These are phyloP conservation scores for Geosiphon pyriformis DNA, from an alignment of 192 early-diverging fungal species.

Conservation along the genomic window DNA sequence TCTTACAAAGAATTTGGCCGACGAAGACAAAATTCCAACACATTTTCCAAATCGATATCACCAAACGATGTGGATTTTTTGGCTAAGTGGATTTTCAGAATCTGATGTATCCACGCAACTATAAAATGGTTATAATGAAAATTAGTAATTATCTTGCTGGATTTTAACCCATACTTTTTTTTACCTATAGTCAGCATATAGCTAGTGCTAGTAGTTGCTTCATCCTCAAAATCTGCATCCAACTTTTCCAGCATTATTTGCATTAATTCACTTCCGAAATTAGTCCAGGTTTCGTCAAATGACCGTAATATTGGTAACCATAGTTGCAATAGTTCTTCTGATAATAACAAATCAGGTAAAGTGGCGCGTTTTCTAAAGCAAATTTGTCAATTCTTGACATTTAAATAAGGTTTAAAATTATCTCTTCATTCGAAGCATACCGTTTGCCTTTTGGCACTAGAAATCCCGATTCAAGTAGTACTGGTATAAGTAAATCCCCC, in stretches of 20 bases:
- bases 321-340: slow-evolving; percentile 31
- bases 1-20: slow-evolving; percentile 50
- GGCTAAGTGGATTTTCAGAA: slow-evolving; percentile 34
- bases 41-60: slow-evolving; percentile 38
- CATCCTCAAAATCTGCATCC: slow-evolving; percentile 14
- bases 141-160: no score
- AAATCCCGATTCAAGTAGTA: slow-evolving; percentile 49
- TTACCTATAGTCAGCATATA: slow-evolving; percentile 47
- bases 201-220: slow-evolving; percentile 32
- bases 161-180: no score
- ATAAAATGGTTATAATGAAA: no score
- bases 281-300: slow-evolving; percentile 34
- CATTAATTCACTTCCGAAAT: slow-evolving; percentile 30
- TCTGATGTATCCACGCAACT: slow-evolving; percentile 53
- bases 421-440: no score
- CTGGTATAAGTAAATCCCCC: slow-evolving; percentile 41
- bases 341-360: slow-evolving; percentile 34
- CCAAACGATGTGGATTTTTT: slow-evolving; percentile 14
- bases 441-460: slow-evolving; percentile 54
- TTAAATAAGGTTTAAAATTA: no score
- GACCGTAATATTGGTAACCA: slow-evolving; percentile 39
- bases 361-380: slow-evolving; percentile 31
- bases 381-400: background rate
- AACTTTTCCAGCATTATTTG: slow-evolving; percentile 28
- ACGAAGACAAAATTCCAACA: slow-evolving; percentile 57